Base-by-base conservation (phyloP, 2,329 filamentous ascomycete genomes). In the Metarhizium guizhouense region DNA sequence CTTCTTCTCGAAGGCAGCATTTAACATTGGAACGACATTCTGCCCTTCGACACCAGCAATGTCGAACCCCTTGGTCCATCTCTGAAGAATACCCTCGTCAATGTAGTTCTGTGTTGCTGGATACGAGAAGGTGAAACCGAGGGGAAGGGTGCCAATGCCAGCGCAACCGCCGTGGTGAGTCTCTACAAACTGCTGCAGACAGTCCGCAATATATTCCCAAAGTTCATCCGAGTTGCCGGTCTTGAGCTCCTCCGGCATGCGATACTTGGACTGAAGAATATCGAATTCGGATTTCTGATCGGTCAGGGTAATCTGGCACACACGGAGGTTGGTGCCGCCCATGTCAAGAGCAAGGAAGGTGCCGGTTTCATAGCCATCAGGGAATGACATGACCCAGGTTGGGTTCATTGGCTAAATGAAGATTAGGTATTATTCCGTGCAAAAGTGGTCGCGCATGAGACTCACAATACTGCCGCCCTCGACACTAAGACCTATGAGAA, bases 51-150 rank as follows among this genome's bases (percentile, higher is more conserved):
- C 90, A 43, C 90, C 92, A 30, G 85, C 81, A 70, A 97, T 95
- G 68, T 96, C 92, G 67, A 96, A 96, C 3, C 93, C 93, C 77
- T 97, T 97, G 63, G 93, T 96, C 93, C 93, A 97, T 64, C 91
- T 85, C 73, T 96, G 92, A 56, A 96, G 80, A 43, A 96, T 81
- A 63, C 92, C 93, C 71, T 95, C 89, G 63, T 96, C 90, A 66
- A 96, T 92, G 73, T 91, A 93, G 64, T 95, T 84, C 72, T 96
- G 93, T 0, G 89, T 94, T 16, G 91, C 92, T 2, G 93, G 93
- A 70, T 96, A 96, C 4, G 90, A 95, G 75, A 97, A 97, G 49
- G 93, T 96, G 76, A 96, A 96, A 66, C 93, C 93, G 6, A 96
- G 82, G 7, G 90, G 88, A 55, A 92, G 76, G 64, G 82, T 82